Percentiles rank a stretch among this genome's conserved stretches.
These are phyloP conservation scores for Hemileccinum impolitum DNA, from an alignment of 768 basidiomycete species.

Conservation along the genomic window DNA sequence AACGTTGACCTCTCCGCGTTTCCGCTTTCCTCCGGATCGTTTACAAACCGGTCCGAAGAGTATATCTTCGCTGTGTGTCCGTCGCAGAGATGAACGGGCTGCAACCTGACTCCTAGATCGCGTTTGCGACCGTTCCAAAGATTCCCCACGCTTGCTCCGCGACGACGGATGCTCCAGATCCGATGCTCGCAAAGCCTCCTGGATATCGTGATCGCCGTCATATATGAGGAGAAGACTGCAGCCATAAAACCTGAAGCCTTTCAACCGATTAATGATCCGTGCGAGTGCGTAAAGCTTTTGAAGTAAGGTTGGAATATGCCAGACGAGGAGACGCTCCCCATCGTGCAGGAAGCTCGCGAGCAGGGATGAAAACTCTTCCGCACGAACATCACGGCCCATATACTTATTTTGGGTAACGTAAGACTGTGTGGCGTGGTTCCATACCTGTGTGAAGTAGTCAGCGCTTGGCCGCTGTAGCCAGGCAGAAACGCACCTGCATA, in stretches of 20 bases:
- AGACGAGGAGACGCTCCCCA: slow-evolving; percentile 76
- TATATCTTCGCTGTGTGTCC: slow-evolving; percentile 78
- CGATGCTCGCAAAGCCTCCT: slow-evolving; percentile 65
- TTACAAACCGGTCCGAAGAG: slow-evolving; percentile 63
- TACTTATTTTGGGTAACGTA: slow-evolving; percentile 97
- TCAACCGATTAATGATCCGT: slow-evolving; percentile 81
- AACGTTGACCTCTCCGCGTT: slow-evolving; percentile 89
- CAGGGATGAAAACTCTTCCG: slow-evolving; percentile 79
- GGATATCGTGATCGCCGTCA: slow-evolving; percentile 88
- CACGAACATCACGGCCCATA: slow-evolving; percentile 84
- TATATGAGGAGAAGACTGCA: slow-evolving; percentile 96
- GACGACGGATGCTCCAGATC: slow-evolving; percentile 62
- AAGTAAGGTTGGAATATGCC: slow-evolving; percentile 89
- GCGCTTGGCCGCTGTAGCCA: neutral
- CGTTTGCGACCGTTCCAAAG: slow-evolving; percentile 56
- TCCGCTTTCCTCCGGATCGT: slow-evolving; percentile 61
- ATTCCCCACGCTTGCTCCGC: slow-evolving; percentile 73
- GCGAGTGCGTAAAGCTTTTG: slow-evolving; percentile 94
- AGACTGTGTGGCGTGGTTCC: slow-evolving; percentile 80
- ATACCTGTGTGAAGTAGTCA: slow-evolving; percentile 58
- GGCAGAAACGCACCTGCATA: slow-evolving; percentile 79
- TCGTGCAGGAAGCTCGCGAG: slow-evolving; percentile 83
- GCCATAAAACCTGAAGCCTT: slow-evolving; percentile 98
- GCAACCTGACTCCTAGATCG: slow-evolving; percentile 43
- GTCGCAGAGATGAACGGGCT: slow-evolving; percentile 50